A percentile compares a stretch with the other conserved stretches of the same genome.
Evolutionary conservation across 2,329 filamentous ascomycete genomes (phyloP).

Genomic region (Didymella exigua): DNA sequence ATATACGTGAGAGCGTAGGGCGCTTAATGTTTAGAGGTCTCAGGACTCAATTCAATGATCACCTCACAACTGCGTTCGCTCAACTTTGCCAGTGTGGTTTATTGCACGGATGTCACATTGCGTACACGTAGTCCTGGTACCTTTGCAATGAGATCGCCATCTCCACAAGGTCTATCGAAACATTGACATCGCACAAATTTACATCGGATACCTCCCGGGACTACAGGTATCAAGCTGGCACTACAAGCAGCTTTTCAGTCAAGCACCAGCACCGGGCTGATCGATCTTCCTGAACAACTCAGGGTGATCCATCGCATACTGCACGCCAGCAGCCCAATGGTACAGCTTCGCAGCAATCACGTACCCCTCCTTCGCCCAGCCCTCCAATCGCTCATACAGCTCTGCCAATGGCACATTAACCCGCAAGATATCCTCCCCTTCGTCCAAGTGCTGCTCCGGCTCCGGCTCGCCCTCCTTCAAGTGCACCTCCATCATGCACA

Average conservation of each 20-base stretch:
- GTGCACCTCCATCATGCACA: constrained; percentile 35
- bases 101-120: too few relatives aligned
- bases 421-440: constrained; percentile 38
- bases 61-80: background rate
- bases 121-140: too few relatives aligned
- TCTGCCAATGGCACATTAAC: constrained; percentile 32
- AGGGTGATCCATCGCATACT: constrained; percentile 34
- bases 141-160: too few relatives aligned
- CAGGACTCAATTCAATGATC: constrained; percentile 6
- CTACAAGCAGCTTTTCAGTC: background rate
- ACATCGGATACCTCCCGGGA: background rate
- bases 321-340: constrained; percentile 37
- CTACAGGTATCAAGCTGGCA: background rate
- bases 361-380: constrained; percentile 32
- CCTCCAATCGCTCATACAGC: constrained; percentile 29
- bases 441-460: constrained; percentile 37
- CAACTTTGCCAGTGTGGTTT: too few relatives aligned
- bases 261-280: constrained; percentile 10
- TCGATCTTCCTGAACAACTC: constrained; percentile 25
- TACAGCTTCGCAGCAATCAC: constrained; percentile 38
- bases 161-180: too few relatives aligned
- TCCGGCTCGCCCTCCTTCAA: constrained; percentile 26
- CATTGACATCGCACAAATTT: too few relatives aligned
- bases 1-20: constrained; percentile 10
- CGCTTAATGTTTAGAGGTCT: constrained; percentile 21